Percentiles rank a stretch among this genome's conserved stretches.
These are phyloP conservation scores for Hypoxylon sp. DNA, from an alignment of 2,329 filamentous ascomycete genomes.

Conservation along the genomic window DNA sequence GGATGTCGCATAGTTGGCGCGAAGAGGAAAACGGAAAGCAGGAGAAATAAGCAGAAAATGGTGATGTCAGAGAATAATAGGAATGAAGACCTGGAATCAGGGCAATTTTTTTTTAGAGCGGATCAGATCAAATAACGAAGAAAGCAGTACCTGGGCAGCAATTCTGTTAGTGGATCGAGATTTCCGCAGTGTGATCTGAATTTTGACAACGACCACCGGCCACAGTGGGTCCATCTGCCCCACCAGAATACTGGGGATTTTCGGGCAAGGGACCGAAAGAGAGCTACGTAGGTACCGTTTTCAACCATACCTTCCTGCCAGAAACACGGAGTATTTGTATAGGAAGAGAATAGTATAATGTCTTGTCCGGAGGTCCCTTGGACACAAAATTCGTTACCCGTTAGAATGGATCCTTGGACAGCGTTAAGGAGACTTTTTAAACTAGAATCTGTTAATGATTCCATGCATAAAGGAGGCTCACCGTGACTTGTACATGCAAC, in stretches of 20 bases:
- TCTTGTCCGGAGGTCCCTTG: conserved; percentile 21
- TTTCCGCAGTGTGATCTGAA: conserved; percentile 18
- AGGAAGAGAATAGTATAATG: conserved; percentile 4
- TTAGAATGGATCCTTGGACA: neutral
- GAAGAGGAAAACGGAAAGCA: conserved; percentile 28
- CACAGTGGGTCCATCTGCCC: conserved; percentile 18
- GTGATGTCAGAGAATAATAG: conserved; percentile 45
- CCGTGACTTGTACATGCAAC: conserved; percentile 18
- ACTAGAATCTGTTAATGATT: conserved; percentile 1
- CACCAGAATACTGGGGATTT: conserved; percentile 11
- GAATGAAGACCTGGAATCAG: conserved; percentile 28
- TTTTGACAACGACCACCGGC: conserved; percentile 17
- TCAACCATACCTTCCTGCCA: conserved; percentile 4
- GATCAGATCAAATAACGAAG: neutral
- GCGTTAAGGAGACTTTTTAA: conserved; percentile 7
- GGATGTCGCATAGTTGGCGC: conserved; percentile 11
- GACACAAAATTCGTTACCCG: conserved; percentile 7
- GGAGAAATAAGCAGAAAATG: conserved; percentile 34
- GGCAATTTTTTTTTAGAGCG: conserved; percentile 19
- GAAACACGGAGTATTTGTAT: neutral
- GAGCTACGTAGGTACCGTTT: conserved; percentile 15
- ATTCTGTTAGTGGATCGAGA: conserved; percentile 35
- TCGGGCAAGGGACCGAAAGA: conserved; percentile 24
- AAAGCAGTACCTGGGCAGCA: conserved; percentile 7
- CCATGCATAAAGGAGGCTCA: conserved; percentile 9